These are phyloP conservation scores for Penicillium lividum DNA, from an alignment of 495 filamentous ascomycete species.

Conservation along the genomic window DNA sequence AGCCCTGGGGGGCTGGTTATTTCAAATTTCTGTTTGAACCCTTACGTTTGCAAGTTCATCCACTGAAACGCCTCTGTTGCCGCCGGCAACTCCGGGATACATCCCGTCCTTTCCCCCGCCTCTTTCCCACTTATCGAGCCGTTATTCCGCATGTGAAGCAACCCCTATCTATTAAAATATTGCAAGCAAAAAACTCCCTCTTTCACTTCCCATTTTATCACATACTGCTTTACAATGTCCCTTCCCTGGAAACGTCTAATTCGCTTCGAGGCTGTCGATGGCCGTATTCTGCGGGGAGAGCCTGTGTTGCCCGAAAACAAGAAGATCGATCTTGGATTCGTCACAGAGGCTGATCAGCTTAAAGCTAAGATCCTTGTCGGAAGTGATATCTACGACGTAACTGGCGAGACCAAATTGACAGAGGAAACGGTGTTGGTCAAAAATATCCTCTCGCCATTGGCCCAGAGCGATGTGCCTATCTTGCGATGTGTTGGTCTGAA, in stretches of 20 bases:
- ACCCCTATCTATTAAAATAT: neutral
- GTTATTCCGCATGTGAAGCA: neutral
- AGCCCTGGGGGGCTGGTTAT: too few relatives aligned
- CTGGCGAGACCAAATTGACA: conserved; percentile 32
- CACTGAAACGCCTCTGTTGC: neutral
- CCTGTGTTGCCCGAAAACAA: conserved; percentile 41
- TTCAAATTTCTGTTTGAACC: neutral
- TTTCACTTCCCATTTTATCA: neutral
- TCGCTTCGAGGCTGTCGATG: conserved; percentile 49
- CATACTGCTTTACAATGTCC: conserved; percentile 1
- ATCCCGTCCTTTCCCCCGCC: neutral
- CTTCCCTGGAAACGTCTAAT: conserved; percentile 50
- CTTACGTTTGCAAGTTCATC: neutral
- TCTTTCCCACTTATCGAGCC: neutral
- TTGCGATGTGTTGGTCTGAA: conserved; percentile 44
- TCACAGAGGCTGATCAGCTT: conserved; percentile 44
- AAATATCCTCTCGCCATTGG: conserved; percentile 36
- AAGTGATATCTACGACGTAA: conserved; percentile 42
- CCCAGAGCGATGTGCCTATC: conserved; percentile 38
- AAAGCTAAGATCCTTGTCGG: conserved; percentile 41
- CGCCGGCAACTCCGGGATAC: neutral
- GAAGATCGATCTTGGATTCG: conserved; percentile 42
- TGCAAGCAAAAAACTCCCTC: neutral
- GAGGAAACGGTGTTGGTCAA: conserved; percentile 39
- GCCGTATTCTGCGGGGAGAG: conserved; percentile 46